Base-by-base conservation (phyloP, 768 basidiomycete species). In the Trametes elegans region DNA sequence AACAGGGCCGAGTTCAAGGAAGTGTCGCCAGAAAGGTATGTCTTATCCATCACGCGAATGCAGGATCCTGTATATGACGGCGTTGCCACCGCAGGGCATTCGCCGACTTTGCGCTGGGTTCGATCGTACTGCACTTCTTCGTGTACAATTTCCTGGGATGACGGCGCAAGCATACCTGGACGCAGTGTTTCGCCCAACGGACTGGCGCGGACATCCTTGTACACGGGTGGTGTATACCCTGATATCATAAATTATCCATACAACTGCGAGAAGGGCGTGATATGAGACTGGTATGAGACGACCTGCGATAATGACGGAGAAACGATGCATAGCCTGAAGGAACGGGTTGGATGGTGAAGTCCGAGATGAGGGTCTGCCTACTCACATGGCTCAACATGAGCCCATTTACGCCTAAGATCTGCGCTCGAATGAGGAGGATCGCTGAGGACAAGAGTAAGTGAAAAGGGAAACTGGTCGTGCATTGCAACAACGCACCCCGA, bases 61-160 rank as follows among this genome's bases (percentile, higher is more conserved):
- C n/a, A n/a, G n/a, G n/a, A n/a, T n/a, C n/a, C n/a, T n/a, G n/a
- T n/a, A n/a, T n/a, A n/a, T n/a, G n/a, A n/a, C n/a, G n/a, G n/a
- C 18, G 13, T n/a, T 47, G 44, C 23, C 41, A 46, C 31, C 26
- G 42, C 67, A 99, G 97, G 66, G 97, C 97, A 18, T 99, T 99
- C 66, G 95, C 91, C 40, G 97, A 99, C 67, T 99, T 98, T 66
- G 90, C 89, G 24, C 70, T 95, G 40, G 94, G 94, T n/a, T 95
- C 93, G 3, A 87, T 98, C 59, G 85, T 98, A 34, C 78, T 99
- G 29, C 97, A 99, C 72, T 94, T 98, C 77, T 99, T 98, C 70
- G 95, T 97, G 57, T 98, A 87, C 80, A 98, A 98, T 74, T 98
- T 97, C 80, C 80, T 99, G 13, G 97, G 96, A 70, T 98, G 71